phyloP scores from a whole-genome alignment of 148 eudicot genomes.

The Nyssa sinensis region DNA sequence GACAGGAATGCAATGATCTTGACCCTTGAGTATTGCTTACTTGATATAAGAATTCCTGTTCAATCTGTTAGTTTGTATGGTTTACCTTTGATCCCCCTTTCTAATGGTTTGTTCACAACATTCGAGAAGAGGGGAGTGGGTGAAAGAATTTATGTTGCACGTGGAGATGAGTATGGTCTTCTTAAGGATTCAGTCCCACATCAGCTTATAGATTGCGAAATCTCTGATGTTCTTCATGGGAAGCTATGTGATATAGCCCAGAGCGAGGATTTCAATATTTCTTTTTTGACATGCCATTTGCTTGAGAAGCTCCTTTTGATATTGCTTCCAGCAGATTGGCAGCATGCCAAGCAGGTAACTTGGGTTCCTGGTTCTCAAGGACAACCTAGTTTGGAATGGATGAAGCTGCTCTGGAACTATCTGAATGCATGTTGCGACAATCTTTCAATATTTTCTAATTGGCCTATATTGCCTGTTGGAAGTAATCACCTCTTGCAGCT shows the following conservation, averaged over 20 bases:
- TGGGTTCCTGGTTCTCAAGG: constrained; percentile 73
- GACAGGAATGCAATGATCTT: constrained; percentile 64
- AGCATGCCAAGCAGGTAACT: constrained; percentile 71
- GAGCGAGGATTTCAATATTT: constrained; percentile 73
- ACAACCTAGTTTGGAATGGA: constrained; percentile 92
- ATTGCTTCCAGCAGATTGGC: constrained; percentile 89
- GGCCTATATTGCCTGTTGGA: constrained; percentile 98
- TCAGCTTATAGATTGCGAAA: constrained; percentile 66
- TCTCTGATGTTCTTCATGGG: constrained; percentile 61
- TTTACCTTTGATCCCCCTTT: constrained; percentile 83
- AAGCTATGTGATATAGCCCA: constrained; percentile 79
- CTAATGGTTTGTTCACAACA: constrained; percentile 70
- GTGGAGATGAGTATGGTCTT: constrained; percentile 74
- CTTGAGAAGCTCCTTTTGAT: constrained; percentile 77
- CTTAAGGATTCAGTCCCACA: constrained; percentile 76
- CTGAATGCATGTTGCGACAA: constrained; percentile 67
- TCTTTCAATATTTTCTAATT: constrained; percentile 72
- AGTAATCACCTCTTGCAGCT: constrained; percentile 68
- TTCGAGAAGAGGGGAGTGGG: constrained; percentile 67
- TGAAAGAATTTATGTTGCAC: constrained; percentile 73
- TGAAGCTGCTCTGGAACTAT: constrained; percentile 76
- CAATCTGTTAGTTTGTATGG: constrained; percentile 66
- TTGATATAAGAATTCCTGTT: constrained; percentile 58
- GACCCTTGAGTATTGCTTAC: constrained; percentile 89
- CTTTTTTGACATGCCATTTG: constrained; percentile 67